Evolutionary conservation across 805 yeast species (phyloP), one percentile per base, ranked within the genome.

Genomic region (Wickerhamomyces rabaulensis): DNA sequence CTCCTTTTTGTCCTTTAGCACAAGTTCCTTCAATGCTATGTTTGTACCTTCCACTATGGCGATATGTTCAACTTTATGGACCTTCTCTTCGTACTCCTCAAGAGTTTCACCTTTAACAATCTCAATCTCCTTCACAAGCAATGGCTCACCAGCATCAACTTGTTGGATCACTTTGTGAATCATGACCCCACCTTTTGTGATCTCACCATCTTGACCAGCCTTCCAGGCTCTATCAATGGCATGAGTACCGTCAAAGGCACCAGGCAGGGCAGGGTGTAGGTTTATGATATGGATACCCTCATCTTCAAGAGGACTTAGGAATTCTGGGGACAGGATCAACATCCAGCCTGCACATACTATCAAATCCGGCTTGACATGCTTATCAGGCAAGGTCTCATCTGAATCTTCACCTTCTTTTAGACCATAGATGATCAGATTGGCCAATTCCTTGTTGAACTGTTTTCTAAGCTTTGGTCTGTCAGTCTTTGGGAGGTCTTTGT

Each of bases 261-360:
- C 96, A 1, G 99, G 99, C 49, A 94, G 78, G 0, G 99, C 98
- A 6, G 99, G 99, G 64, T 94, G 99, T 50, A 94, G 71, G 61
- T 94, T 94, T 58, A 94, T 90, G 52, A 94, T 91, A 33, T 91
- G 87, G 25, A 90, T 75, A 2, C 75, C 70, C 3, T 74, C 79
- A 3, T 74, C 63, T 43, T 72, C 78, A 29, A 91, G 65, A 3
- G 91, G 90, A 36, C 70, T 67, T 50, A 94, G 71, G 54, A 89
- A 90, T 19, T 79, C 73, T 4, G 88, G 82, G 1, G 97, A 86
- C 49, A 94, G 73, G 48, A 94, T 94, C 44, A 94, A 76, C 91
- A 94, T 84, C 99, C 99, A 94, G 2, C 99, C 99, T 5, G 99
- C 99, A 68, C 99, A 94, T 6, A 94, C 97, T 37, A 94, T 82